Evolutionary conservation across 257 asterid genomes (phyloP).

Genomic region (Solanum lignicaule): DNA sequence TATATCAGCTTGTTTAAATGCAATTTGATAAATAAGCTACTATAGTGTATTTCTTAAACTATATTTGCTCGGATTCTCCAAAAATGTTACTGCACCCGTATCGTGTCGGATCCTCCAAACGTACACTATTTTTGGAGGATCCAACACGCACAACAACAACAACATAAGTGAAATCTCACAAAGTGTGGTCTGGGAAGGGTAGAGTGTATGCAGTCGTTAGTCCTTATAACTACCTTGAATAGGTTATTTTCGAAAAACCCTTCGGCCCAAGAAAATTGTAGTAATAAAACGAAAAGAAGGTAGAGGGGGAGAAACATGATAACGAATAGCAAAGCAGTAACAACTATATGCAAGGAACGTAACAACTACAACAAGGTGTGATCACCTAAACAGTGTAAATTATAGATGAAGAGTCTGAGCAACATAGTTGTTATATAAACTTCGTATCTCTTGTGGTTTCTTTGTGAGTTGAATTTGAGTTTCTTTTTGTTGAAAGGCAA

Average conservation of each 20-base stretch:
- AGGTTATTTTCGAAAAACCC: background rate
- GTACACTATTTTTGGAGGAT: background rate
- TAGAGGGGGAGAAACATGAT: background rate
- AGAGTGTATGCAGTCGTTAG: background rate
- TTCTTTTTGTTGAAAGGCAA: constrained; percentile 22
- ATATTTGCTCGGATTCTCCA: background rate
- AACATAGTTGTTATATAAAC: background rate
- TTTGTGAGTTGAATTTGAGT: background rate
- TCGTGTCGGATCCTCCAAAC: background rate
- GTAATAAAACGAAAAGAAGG: background rate
- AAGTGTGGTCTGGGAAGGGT: background rate
- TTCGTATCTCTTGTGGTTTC: background rate
- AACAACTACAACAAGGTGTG: background rate
- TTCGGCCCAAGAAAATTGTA: background rate
- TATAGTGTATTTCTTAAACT: background rate
- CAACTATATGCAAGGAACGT: background rate
- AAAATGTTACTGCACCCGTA: background rate
- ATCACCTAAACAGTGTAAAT: background rate
- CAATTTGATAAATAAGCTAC: background rate
- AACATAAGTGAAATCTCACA: background rate
- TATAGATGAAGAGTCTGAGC: background rate
- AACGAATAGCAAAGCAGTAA: background rate
- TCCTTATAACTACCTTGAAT: background rate
- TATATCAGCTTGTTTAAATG: background rate
- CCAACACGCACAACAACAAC: background rate